phyloP scores from a whole-genome alignment of 306 rosid genomes.

The Biancaea sappan region DNA sequence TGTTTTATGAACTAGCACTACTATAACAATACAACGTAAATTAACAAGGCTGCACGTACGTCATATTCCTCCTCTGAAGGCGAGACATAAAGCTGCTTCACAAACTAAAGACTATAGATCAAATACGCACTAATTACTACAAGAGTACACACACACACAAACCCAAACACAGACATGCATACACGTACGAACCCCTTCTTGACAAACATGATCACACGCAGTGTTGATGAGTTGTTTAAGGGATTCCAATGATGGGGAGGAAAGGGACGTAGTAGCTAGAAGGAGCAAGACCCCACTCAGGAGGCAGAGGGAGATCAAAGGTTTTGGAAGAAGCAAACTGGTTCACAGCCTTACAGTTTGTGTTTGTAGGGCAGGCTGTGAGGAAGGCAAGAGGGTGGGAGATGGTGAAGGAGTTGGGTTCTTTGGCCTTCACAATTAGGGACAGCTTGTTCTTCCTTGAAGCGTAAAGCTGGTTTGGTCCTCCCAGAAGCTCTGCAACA shows the following conservation, averaged over 20 bases:
- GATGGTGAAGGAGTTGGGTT: slow-evolving; percentile 48
- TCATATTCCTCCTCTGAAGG: no score
- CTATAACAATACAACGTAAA: no score
- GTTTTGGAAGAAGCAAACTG: slow-evolving; percentile 72
- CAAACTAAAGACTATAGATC: no score
- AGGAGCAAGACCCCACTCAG: slow-evolving; percentile 93
- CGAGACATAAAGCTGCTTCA: no score
- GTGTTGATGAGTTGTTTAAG: slow-evolving; percentile 37
- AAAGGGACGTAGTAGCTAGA: slow-evolving; percentile 74
- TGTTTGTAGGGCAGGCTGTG: slow-evolving; percentile 54
- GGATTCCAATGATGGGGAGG: slow-evolving; percentile 88
- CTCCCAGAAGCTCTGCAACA: slow-evolving; percentile 67
- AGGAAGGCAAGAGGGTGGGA: slow-evolving; percentile 68
- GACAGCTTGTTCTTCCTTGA: slow-evolving; percentile 47
- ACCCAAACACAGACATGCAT: no score
- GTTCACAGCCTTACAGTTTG: slow-evolving; percentile 42
- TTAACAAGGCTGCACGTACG: no score
- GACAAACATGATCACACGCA: no score
- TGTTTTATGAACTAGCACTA: no score
- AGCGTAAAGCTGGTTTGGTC: slow-evolving; percentile 66
- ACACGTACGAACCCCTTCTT: no score
- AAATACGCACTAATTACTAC: no score
- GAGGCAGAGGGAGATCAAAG: slow-evolving; percentile 77
- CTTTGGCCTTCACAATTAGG: slow-evolving; percentile 41
- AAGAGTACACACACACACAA: no score